Percentiles rank a stretch among this genome's conserved stretches.
phyloP scores from a whole-genome alignment of 495 filamentous ascomycete genomes.

The Aspergillus avenaceus region DNA sequence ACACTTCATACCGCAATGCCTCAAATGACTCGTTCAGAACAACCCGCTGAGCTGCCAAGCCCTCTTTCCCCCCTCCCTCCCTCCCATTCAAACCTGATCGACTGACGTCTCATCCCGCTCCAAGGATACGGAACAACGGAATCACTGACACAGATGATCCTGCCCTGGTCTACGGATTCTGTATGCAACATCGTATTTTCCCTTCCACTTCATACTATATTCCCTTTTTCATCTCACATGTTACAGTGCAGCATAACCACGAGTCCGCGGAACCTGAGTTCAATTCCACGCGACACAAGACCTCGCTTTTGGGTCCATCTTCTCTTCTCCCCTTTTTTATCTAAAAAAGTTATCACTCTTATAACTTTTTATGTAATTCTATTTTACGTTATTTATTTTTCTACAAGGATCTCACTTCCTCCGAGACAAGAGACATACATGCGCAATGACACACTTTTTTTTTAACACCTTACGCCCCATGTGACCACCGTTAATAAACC shows the following conservation, averaged over 20 bases:
- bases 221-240: constrained; percentile 3
- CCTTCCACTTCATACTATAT: background rate
- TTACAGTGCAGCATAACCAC: background rate
- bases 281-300: constrained; percentile 3
- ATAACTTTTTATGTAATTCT: too few species aligned
- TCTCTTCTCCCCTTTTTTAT: background rate
- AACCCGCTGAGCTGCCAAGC: background rate
- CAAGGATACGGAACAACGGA: background rate
- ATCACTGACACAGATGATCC: background rate
- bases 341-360: too few species aligned
- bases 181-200: background rate
- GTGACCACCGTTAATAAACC: background rate
- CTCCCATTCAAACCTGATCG: background rate
- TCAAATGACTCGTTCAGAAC: background rate
- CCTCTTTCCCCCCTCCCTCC: background rate
- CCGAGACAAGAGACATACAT: too few species aligned
- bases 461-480: too few species aligned
- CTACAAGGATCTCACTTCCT: too few species aligned
- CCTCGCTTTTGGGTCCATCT: background rate
- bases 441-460: too few species aligned
- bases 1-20: background rate
- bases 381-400: too few species aligned
- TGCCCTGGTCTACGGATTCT: background rate
- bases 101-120: background rate
- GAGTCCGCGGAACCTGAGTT: constrained; percentile 2